Base-by-base conservation (phyloP, 2,329 filamentous ascomycete genomes). In the Phyllosticta paracitricarpa region DNA sequence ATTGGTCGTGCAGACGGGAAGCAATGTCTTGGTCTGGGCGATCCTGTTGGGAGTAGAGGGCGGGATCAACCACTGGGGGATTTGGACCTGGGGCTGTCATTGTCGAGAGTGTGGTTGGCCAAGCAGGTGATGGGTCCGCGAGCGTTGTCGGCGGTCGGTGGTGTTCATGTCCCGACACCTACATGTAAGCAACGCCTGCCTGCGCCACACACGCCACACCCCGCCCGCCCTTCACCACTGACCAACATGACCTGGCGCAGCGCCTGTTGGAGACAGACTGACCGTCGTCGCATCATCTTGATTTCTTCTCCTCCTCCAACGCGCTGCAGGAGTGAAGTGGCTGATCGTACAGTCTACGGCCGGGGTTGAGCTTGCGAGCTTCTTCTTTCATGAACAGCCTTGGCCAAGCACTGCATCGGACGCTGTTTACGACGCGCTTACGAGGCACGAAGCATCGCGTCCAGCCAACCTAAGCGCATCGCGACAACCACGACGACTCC, bases 1-100 rank as follows among this genome's bases (percentile, higher is more conserved):
- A 61, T n/a, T 54, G 52, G 54, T 61, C 59, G n/a, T 56, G 54
- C 54, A 61, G 33, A 30, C 58, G 52, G 52, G n/a, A 60, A 48
- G n/a, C 59, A 30, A 56, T 53, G 40, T 61, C 54, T 40, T 61
- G 59, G 8, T 61, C 54, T 10, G 54, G 54, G 26, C 51, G 59
- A n/a, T 57, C 40, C 52, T 54, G 54, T 30, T 57, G 59, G n/a
- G 40, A 54, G 30, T 61, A 55, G 9, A 61, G 55, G 30, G 51
- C 51, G 1, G 59, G 59, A 51, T 61, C 59, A 17, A 61, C 53
- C 33, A 54, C 48, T 51, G 59, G 53, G 10, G 33, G 33, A 40
- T 12, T 40, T 40, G 10, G 40, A 17, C 40, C 40, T 48, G 17
- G 40, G 7, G 40, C 40, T 48, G 40, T n/a, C 40, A 40, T 40